These are phyloP conservation scores for Diaporthe citrichinensis DNA, from an alignment of 2,329 filamentous ascomycete genomes.

Conservation along the genomic window DNA sequence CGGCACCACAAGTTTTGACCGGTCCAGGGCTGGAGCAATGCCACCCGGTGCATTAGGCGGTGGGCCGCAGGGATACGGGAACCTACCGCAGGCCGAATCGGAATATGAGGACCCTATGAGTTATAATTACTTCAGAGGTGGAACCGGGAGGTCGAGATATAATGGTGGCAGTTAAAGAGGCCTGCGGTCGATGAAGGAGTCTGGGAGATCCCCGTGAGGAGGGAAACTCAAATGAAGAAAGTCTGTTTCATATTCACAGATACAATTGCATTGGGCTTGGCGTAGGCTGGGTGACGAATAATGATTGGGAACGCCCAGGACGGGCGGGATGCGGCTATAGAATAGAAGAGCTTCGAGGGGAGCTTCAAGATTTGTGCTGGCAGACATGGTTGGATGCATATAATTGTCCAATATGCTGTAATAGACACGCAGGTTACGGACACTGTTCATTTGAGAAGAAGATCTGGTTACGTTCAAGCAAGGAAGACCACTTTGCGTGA, in stretches of 20 bases:
- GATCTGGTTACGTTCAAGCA: neutral
- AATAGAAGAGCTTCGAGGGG: neutral
- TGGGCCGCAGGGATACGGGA: constrained; percentile 72
- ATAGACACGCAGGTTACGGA: neutral
- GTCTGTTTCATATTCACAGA: constrained; percentile 3
- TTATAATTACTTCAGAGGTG: constrained; percentile 71
- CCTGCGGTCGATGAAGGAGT: too few species aligned
- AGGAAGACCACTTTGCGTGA: neutral
- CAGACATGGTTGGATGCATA: neutral
- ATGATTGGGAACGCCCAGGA: constrained; percentile 1
- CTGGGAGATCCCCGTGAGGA: neutral
- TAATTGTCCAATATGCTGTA: neutral
- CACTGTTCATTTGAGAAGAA: neutral
- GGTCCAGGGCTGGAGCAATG: constrained; percentile 42
- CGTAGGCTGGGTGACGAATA: constrained; percentile 24
- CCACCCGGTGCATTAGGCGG: constrained; percentile 64
- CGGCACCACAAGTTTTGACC: constrained; percentile 41
- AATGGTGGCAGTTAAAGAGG: constrained; percentile 25
- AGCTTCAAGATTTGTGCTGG: neutral
- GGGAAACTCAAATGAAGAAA: constrained; percentile 1
- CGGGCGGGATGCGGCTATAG: neutral
- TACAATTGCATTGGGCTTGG: constrained; percentile 25
- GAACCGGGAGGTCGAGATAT: constrained; percentile 36
- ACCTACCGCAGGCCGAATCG: constrained; percentile 68
- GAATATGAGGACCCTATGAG: constrained; percentile 60